phyloP scores from a whole-genome alignment of 257 asterid genomes.

The Henckelia pumila region DNA sequence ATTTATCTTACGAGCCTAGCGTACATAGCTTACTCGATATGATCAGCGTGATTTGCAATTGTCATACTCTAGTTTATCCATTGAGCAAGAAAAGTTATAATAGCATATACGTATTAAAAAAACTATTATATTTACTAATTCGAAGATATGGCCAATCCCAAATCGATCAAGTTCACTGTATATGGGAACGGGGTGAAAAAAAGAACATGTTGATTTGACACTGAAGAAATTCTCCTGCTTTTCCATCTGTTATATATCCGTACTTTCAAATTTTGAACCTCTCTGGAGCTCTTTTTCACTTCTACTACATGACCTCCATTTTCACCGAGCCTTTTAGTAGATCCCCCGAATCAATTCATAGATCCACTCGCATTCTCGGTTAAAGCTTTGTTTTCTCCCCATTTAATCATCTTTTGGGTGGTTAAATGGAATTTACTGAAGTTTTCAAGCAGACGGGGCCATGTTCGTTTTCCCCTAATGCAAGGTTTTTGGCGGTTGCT shows the following conservation, averaged over 20 bases:
- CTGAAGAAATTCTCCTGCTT: slow-evolving; percentile 8
- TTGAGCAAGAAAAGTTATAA: no score
- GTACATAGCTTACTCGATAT: no score
- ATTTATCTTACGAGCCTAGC: no score
- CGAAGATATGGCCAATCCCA: no score
- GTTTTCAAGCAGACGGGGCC: slow-evolving; percentile 82
- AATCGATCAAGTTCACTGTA: no score
- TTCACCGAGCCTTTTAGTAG: slow-evolving; percentile 20
- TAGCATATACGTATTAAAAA: no score
- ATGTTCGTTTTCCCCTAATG: slow-evolving; percentile 83
- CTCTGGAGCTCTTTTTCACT: slow-evolving; percentile 17
- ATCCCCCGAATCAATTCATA: slow-evolving; percentile 32
- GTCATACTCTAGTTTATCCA: no score
- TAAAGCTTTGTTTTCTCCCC: not conserved
- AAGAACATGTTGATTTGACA: slow-evolving; percentile 24
- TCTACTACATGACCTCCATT: not conserved
- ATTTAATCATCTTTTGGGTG: slow-evolving; percentile 1
- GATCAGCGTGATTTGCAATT: no score
- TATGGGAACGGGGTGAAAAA: not conserved
- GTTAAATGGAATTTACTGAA: slow-evolving; percentile 85
- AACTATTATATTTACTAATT: no score
- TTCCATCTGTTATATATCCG: slow-evolving; percentile 25
- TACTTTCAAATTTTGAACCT: slow-evolving; percentile 28
- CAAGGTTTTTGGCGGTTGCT: slow-evolving; percentile 80
- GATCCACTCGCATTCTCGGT: slow-evolving; percentile 24